A percentile compares a stretch with the other conserved stretches of the same genome.
Evolutionary conservation across 148 eudicot species (phyloP).

Genomic region (Rhododendron griersonianum): DNA sequence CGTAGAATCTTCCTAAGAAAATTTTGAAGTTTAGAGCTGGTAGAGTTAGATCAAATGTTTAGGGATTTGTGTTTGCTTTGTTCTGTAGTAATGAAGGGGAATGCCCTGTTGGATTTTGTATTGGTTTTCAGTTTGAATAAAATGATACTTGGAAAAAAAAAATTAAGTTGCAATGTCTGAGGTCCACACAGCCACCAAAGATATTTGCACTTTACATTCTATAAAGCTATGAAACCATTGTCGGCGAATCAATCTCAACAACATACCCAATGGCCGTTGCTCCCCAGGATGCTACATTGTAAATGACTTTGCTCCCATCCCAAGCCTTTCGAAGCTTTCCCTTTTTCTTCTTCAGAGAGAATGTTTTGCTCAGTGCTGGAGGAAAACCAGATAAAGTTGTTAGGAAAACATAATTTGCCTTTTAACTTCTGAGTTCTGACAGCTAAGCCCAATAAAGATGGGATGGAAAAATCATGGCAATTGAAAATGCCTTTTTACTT

Average conservation of each 20-base stretch:
- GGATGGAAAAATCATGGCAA: background rate
- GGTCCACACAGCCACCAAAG: background rate
- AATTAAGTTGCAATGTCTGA: background rate
- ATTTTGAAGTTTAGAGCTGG: background rate
- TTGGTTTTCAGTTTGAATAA: background rate
- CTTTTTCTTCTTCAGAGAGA: slow-evolving; percentile 72
- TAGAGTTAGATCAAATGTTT: background rate
- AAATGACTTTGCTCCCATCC: slow-evolving; percentile 88
- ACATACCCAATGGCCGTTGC: slow-evolving; percentile 97
- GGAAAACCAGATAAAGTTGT: slow-evolving; percentile 6
- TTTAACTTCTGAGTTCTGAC: background rate
- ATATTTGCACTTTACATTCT: background rate
- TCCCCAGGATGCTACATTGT: slow-evolving; percentile 98
- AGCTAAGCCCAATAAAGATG: slow-evolving; percentile 3
- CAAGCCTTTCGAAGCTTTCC: slow-evolving; percentile 97
- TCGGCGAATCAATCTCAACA: background rate
- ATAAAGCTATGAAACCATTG: background rate
- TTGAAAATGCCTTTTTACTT: background rate
- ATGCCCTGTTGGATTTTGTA: background rate
- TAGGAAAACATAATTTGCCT: background rate
- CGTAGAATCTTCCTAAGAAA: background rate
- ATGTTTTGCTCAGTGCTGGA: slow-evolving; percentile 86
- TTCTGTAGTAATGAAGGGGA: background rate
- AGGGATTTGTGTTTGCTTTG: background rate
- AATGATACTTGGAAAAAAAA: background rate